A percentile compares a stretch with the other conserved stretches of the same genome.
phyloP scores from a whole-genome alignment of 2,329 filamentous ascomycete genomes.

The Claviceps sp. region DNA sequence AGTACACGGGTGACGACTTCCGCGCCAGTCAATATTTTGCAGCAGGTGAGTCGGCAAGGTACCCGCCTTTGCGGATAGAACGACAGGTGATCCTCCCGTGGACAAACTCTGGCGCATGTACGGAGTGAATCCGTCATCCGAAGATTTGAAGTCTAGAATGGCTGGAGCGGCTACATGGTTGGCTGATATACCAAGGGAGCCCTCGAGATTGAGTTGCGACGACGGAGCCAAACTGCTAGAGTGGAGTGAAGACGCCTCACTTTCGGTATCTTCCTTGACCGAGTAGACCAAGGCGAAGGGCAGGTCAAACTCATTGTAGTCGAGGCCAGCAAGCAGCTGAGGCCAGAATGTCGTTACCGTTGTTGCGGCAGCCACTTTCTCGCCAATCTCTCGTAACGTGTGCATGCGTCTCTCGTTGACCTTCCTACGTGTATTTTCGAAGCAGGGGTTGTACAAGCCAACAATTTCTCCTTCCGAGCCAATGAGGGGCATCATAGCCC shows the following conservation, averaged over 20 bases:
- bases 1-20: conserved; percentile 56
- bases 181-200: conserved; percentile 52
- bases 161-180: conserved; percentile 48
- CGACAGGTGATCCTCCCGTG: conserved; percentile 49
- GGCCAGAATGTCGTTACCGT: conserved; percentile 63
- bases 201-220: conserved; percentile 57
- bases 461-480: conserved; percentile 61
- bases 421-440: conserved; percentile 67
- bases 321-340: conserved; percentile 53
- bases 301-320: conserved; percentile 61
- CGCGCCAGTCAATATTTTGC: conserved; percentile 53
- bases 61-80: conserved; percentile 52
- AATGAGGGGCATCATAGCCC: conserved; percentile 67
- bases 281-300: conserved; percentile 70
- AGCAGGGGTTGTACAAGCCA: conserved; percentile 66
- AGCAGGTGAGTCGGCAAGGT: conserved; percentile 53
- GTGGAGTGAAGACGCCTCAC: conserved; percentile 57
- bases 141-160: conserved; percentile 54
- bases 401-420: conserved; percentile 71
- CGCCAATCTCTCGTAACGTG: conserved; percentile 63
- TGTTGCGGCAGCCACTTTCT: conserved; percentile 58
- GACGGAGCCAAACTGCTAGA: conserved; percentile 50
- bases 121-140: conserved; percentile 60
- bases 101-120: conserved; percentile 64
- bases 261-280: conserved; percentile 55